Evolutionary conservation across 1,284 basidiomycete species (phyloP), one percentile per base, ranked within the genome.

Genomic region (Pholiota adiposa): DNA sequence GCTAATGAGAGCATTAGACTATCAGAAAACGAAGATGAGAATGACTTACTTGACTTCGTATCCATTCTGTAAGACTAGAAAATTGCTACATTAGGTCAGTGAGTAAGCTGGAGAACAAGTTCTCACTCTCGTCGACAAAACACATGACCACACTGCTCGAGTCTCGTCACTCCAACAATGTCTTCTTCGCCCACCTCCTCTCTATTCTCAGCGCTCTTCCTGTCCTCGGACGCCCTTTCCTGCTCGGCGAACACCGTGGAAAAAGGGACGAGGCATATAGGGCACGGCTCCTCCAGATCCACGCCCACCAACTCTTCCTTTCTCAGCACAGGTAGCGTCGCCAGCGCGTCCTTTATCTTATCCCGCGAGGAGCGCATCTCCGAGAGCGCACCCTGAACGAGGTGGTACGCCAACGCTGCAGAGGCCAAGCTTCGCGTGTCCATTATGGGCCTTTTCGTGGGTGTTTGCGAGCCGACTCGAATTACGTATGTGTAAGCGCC

Each of bases 81-180:
- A 73, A 27, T 29, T 21, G 27, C 25, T 18, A 23, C 2, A n/a
- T 53, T 8, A 49, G 34, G 19, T 18, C 43, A 9, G 56, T 7
- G 34, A 34, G 23, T 23, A n/a, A 41, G n/a, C 19, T 44, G 52
- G n/a, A 51, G 44, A 21, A 29, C 40, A 11, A 31, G 16, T 3
- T 66, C 85, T 65, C 67, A 89, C 88, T 89, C 88, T 67, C 81
- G 78, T 56, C 79, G 74, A 69, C 88, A 90, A 68, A 90, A 90
- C 6, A 87, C 66, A 72, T 90, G 88, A 0, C 85, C 84, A 67
- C 88, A 90, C 2, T 72, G 75, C 3, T 69, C 72, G 1, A 90
- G 72, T 67, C 82, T 85, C 4, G 87, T 89, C 9, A 89, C 74
- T 1, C 85, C 85, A 21, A 59, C 61, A n/a, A 38, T 59, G 62